Evolutionary conservation across 2,329 filamentous ascomycete genomes (phyloP).

Genomic region (Aspergillus fumigatiaffinis): DNA sequence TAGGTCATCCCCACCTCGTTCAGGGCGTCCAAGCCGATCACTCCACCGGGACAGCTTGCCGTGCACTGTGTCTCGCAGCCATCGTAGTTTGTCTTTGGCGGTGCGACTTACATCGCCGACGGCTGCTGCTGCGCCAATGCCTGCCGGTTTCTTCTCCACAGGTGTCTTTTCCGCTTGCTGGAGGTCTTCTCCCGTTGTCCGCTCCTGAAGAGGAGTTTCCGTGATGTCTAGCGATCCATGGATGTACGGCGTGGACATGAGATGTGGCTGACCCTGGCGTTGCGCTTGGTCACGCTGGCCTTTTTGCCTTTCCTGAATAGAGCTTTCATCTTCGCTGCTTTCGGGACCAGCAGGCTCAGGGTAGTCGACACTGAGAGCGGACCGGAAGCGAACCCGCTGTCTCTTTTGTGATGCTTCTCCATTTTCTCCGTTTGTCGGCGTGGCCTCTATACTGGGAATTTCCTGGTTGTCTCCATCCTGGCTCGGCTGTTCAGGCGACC

Average conservation of each 20-base stretch:
- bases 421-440: neutral
- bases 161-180: conserved; percentile 1
- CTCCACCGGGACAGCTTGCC: conserved; percentile 13
- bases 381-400: conserved; percentile 16
- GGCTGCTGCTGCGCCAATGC: neutral
- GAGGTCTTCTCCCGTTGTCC: neutral
- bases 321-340: neutral
- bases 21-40: conserved; percentile 20
- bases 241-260: conserved; percentile 15
- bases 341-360: neutral
- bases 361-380: conserved; percentile 1
- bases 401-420: neutral
- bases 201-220: conserved; percentile 13
- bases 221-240: conserved; percentile 27
- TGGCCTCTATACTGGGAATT: neutral
- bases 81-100: conserved; percentile 1
- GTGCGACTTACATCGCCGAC: neutral
- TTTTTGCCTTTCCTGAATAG: conserved; percentile 1
- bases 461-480: neutral
- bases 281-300: conserved; percentile 12
- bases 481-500: neutral
- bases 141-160: neutral
- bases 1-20: conserved; percentile 23
- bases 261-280: conserved; percentile 11
- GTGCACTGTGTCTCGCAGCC: conserved; percentile 3